phyloP scores from a whole-genome alignment of 2,329 filamentous ascomycete species.

The Aspergillus pseudoterreus region DNA sequence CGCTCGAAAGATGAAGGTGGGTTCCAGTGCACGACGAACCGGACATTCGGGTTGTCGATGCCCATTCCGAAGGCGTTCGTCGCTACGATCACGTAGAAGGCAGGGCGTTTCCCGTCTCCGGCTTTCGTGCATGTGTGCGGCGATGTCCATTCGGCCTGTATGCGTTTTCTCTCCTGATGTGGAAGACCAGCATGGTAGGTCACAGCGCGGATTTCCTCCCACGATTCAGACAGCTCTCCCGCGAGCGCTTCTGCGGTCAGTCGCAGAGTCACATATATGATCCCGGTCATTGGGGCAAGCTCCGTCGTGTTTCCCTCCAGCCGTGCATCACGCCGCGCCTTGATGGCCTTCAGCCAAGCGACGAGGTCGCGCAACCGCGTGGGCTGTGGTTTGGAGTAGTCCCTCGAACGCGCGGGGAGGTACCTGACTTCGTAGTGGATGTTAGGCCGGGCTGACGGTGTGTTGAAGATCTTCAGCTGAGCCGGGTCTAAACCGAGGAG shows the following conservation, averaged over 20 bases:
- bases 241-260: slow-evolving; percentile 40
- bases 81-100: slow-evolving; percentile 89
- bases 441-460: slow-evolving; percentile 79
- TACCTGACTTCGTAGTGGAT: slow-evolving; percentile 86
- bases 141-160: slow-evolving; percentile 41
- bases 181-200: slow-evolving; percentile 59
- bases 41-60: slow-evolving; percentile 91
- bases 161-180: slow-evolving; percentile 66
- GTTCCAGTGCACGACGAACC: slow-evolving; percentile 93
- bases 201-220: slow-evolving; percentile 37
- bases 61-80: slow-evolving; percentile 98
- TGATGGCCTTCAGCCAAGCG: slow-evolving; percentile 69
- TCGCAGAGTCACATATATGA: slow-evolving; percentile 46
- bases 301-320: slow-evolving; percentile 27
- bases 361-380: slow-evolving; percentile 77
- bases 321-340: slow-evolving; percentile 62
- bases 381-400: slow-evolving; percentile 37
- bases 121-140: slow-evolving; percentile 10
- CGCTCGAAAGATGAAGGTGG: slow-evolving; percentile 92
- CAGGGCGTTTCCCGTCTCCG: slow-evolving; percentile 38
- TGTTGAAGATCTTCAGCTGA: slow-evolving; percentile 70
- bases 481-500: slow-evolving; percentile 65
- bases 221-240: slow-evolving; percentile 25
- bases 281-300: slow-evolving; percentile 41
- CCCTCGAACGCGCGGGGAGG: slow-evolving; percentile 28